Evolutionary conservation across 306 rosid species (phyloP), one percentile per base, ranked within the genome.

Genomic region (Dryas drummondii): DNA sequence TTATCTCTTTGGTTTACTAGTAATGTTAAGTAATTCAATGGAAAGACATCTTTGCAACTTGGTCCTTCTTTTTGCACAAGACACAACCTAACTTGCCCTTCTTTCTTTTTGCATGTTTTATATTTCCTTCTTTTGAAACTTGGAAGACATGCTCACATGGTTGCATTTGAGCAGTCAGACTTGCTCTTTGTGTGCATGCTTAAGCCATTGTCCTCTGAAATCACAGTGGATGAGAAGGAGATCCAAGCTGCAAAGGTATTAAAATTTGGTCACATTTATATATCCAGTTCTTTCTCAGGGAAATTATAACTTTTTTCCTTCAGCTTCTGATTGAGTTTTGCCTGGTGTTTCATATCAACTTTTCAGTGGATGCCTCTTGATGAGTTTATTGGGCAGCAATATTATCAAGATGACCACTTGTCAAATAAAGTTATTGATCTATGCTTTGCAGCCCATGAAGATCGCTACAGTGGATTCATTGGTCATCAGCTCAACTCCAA

Each of bases 151-250:
- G 82, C 81, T 74, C 89, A 82, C 62, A 48, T 61, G 49, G 58
- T 77, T 71, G 82, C 86, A 6, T 82, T 82, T 66, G 86, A 85
- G 77, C 79, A 70, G 69, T 85, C 89, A 16, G 86, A 85, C 73
- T 52, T 85, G 79, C 81, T 82, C 40, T 82, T 85, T 62, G 78
- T 82, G 11, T 82, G 88, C 82, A 85, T 82, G 82, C 86, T 85
- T 2, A 76, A 85, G 76, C 84, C 88, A 51, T 17, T 82, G 64
- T 66, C 86, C 6, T 70, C 13, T 49, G 69, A 79, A n/a, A 82
- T 82, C 55, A 82, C 75, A 15, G 60, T 82, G 45, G 88, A 85
- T n/a, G 86, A 76, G 32, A 82, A 79, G 76, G 86, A 85, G 76
- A 79, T 85, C 72, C 76, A 79, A 80, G 82, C 70, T 74, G 81